phyloP scores from a whole-genome alignment of 2,329 filamentous ascomycete species.

The Scolecobasidium constrictum region DNA sequence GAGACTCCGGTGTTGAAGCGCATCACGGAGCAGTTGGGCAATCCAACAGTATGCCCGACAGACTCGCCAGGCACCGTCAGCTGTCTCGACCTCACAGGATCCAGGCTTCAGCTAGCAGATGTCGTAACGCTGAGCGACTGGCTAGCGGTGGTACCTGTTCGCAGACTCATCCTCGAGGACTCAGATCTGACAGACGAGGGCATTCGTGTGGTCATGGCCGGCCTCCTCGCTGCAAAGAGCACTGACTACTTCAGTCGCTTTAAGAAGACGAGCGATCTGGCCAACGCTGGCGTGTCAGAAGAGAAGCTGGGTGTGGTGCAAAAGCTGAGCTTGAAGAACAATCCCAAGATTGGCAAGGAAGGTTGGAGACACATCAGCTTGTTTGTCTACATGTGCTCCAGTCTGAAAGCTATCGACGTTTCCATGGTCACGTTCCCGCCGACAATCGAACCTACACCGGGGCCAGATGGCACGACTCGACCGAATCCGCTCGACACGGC shows the following conservation, averaged over 20 bases:
- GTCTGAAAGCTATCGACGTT: conserved; percentile 75
- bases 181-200: conserved; percentile 81
- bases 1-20: conserved; percentile 89
- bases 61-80: conserved; percentile 64
- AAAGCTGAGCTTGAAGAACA: conserved; percentile 80
- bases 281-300: conserved; percentile 22
- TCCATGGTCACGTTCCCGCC: conserved; percentile 73
- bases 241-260: conserved; percentile 36
- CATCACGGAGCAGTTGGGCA: conserved; percentile 77
- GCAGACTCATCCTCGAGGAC: conserved; percentile 76
- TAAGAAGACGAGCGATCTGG: conserved; percentile 17
- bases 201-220: conserved; percentile 74
- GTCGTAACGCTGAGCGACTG: conserved; percentile 85
- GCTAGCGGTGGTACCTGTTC: conserved; percentile 83
- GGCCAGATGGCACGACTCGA: conserved; percentile 12
- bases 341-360: conserved; percentile 68
- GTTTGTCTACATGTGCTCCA: conserved; percentile 83
- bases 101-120: conserved; percentile 73
- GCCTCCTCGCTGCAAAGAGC: conserved; percentile 68
- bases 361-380: conserved; percentile 88
- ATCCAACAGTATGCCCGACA: conserved; percentile 53
- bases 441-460: conserved; percentile 15
- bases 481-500: conserved; percentile 40
- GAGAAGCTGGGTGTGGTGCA: conserved; percentile 66
- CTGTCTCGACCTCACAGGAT: conserved; percentile 74